A percentile compares a stretch with the other conserved stretches of the same genome.
phyloP scores from a whole-genome alignment of 2,329 filamentous ascomycete genomes.

The Clathrospora elynae region DNA sequence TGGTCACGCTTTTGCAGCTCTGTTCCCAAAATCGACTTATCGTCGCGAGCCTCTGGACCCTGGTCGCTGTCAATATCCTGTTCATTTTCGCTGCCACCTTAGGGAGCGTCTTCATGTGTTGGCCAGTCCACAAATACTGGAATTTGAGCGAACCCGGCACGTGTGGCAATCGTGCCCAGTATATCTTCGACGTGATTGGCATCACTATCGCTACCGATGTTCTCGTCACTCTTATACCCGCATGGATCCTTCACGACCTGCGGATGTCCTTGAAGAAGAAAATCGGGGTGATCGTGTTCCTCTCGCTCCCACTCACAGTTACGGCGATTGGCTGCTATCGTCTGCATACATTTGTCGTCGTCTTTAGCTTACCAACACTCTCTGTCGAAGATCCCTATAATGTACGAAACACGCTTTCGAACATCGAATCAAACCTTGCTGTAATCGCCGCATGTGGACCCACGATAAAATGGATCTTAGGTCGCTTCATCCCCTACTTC shows the following conservation, averaged over 20 bases:
- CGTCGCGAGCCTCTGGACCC: conserved; percentile 8
- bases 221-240: conserved; percentile 13
- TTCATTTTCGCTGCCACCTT: conserved; percentile 7
- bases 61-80: conserved; percentile 6
- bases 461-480: conserved; percentile 15
- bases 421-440: conserved; percentile 13
- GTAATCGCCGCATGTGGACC: conserved; percentile 14
- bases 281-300: conserved; percentile 4
- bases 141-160: background rate
- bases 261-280: conserved; percentile 13
- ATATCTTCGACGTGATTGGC: conserved; percentile 6
- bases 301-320: conserved; percentile 12
- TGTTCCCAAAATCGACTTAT: conserved; percentile 6
- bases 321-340: conserved; percentile 17
- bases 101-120: conserved; percentile 6
- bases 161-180: conserved; percentile 3
- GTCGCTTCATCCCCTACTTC: conserved; percentile 12
- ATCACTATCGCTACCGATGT: conserved; percentile 14
- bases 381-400: conserved; percentile 8
- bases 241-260: conserved; percentile 14
- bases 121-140: conserved; percentile 13
- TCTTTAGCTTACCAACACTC: conserved; percentile 1
- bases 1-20: conserved; percentile 14
- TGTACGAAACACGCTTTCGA: conserved; percentile 10
- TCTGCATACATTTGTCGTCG: conserved; percentile 4